phyloP scores from a whole-genome alignment of 2,329 filamentous ascomycete genomes.

The Colletotrichum lindemuthianum region DNA sequence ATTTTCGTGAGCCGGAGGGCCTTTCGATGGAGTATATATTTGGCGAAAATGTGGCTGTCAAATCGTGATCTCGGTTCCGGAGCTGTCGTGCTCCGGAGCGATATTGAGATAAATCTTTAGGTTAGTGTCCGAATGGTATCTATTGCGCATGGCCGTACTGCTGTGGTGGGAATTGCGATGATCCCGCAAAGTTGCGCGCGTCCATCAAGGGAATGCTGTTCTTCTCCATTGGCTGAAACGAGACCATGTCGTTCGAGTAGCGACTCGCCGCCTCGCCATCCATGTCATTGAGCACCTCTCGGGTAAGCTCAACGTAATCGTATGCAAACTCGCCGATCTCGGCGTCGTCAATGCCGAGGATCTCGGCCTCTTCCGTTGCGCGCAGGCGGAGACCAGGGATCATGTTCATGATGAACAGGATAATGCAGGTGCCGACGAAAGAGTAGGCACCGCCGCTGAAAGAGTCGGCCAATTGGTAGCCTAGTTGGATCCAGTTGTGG shows the following conservation, averaged over 20 bases:
- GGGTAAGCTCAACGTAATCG: conserved; percentile 86
- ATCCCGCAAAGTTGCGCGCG: conserved; percentile 52
- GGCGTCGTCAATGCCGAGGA: conserved; percentile 86
- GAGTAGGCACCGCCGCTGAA: conserved; percentile 80
- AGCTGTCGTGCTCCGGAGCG: too few species aligned
- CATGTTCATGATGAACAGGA: conserved; percentile 83
- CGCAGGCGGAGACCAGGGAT: conserved; percentile 81
- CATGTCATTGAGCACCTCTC: conserved; percentile 62
- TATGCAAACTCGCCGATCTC: conserved; percentile 97
- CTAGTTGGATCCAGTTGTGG: conserved; percentile 84
- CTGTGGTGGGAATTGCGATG: conserved; percentile 42
- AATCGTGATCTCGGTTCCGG: too few species aligned
- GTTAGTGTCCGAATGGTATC: not conserved
- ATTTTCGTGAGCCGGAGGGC: too few species aligned
- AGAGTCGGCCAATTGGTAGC: conserved; percentile 85
- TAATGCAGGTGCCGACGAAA: conserved; percentile 79
- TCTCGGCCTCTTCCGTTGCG: conserved; percentile 79
- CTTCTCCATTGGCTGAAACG: conserved; percentile 58
- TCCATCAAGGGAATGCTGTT: conserved; percentile 60
- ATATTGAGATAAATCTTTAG: not conserved
- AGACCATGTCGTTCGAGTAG: conserved; percentile 53
- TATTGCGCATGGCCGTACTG: conserved; percentile 36
- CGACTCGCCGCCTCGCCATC: conserved; percentile 56
- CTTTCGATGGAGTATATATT: too few species aligned
- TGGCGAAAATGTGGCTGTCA: too few species aligned